Percentiles rank a stretch among this genome's conserved stretches.
Evolutionary conservation across 306 rosid species (phyloP).

Genomic region (Psophocarpus tetragonolobus): DNA sequence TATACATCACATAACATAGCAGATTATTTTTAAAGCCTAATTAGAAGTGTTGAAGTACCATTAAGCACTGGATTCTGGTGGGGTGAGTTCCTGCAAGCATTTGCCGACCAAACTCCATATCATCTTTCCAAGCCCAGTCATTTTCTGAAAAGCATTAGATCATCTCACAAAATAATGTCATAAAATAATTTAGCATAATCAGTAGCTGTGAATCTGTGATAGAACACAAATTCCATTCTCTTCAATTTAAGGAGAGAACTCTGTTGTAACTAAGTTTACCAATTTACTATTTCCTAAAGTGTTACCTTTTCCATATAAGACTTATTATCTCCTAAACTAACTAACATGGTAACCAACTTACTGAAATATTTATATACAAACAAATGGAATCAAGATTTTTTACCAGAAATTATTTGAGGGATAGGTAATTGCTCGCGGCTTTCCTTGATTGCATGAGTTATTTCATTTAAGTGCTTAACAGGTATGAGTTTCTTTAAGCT

Average conservation of each 20-base stretch:
- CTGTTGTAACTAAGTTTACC: background rate
- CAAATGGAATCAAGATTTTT: background rate
- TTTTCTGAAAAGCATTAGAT: constrained; percentile 41
- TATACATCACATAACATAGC: background rate
- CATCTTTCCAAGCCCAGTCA: constrained; percentile 65
- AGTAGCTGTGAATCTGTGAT: background rate
- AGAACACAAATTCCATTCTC: background rate
- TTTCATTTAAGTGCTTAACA: constrained; percentile 38
- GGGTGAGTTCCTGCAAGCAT: constrained; percentile 86
- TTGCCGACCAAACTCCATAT: constrained; percentile 76
- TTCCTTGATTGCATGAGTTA: constrained; percentile 37
- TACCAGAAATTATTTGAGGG: constrained; percentile 61
- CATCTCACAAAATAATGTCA: constrained; percentile 5
- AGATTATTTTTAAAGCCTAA: background rate
- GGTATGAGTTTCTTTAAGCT: constrained; percentile 48
- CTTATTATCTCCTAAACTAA: background rate
- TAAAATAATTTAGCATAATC: background rate
- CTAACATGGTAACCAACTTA: background rate
- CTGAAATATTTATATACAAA: constrained; percentile 1
- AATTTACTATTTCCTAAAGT: background rate
- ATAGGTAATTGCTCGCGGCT: constrained; percentile 37
- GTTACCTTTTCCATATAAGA: background rate
- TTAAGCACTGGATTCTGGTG: constrained; percentile 51
- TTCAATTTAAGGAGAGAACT: background rate
- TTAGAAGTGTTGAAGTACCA: constrained; percentile 38